Evolutionary conservation across 1,139 yeast genomes (phyloP), one percentile per base, ranked within the genome.

Genomic region (Kodamaea anthophila): DNA sequence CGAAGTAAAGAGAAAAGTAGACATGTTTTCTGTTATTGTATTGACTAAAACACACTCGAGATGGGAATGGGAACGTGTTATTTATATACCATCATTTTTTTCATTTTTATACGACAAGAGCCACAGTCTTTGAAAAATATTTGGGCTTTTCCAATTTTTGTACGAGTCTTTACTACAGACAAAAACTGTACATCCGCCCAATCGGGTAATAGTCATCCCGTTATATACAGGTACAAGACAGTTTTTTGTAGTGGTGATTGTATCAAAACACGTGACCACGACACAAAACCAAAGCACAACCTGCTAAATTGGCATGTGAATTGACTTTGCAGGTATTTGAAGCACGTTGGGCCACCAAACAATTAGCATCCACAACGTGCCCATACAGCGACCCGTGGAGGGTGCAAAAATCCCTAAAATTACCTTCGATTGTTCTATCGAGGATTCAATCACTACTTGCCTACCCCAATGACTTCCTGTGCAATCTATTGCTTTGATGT

Each of bases 1-100:
- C 48, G 97, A 88, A 51, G 96, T 84, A 61, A 85, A 84, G 53
- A 85, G 71, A 64, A 84, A 84, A 38, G 53, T 64, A 25, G 43
- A 38, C 41, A 38, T 37, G 16, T 26, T 28, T 9, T 16, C 23
- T 21, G 11, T n/a, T n/a, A n/a, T 19, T 20, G 9, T 20, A n/a
- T 13, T 13, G 12, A 15, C 11, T 10, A 21, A 16, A 18, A 21
- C 14, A 11, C 23, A 15, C 13, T 15, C 5, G 13, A 11, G 12
- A 18, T 24, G 15, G 11, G 9, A 10, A 13, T 9, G 13, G 26
- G 29, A 18, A 16, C 13, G 23, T 11, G 18, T 16, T 18, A 22
- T 25, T 22, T 30, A 25, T 25, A 30, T 30, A 29, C 26, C 19
- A 10, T 11, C 21, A 16, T 28, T 23, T 28, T 26, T 22, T 27